Conservation (phyloP, 768 basidiomycete genomes). For the Lactarius vividus region DNA sequence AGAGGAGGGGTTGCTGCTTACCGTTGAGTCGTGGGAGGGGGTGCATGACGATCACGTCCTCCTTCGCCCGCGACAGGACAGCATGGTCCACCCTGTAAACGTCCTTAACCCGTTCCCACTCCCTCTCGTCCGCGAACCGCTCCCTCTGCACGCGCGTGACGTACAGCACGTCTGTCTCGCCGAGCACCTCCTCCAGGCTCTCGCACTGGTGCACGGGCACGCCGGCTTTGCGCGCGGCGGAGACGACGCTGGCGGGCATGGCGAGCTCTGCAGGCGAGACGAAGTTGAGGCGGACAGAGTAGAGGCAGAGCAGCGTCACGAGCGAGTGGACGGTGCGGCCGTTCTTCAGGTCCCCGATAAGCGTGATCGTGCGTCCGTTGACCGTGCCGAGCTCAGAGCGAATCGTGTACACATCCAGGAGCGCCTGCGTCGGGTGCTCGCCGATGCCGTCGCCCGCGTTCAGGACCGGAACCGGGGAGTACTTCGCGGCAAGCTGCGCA, state of each 20-base stretch:
- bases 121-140: conserved; percentile 74
- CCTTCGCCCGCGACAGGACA: conserved; percentile 87
- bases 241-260: conserved; percentile 86
- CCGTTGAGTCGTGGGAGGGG: conserved; percentile 93
- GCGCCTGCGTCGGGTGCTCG: conserved; percentile 95
- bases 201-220: conserved; percentile 77
- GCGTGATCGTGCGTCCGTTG: conserved; percentile 89
- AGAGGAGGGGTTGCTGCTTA: conserved; percentile 36
- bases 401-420: conserved; percentile 90
- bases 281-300: conserved; percentile 93
- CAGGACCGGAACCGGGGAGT: conserved; percentile 90
- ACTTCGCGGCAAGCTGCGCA: conserved; percentile 94
- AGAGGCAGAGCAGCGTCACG: conserved; percentile 86
- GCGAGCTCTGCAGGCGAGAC: conserved; percentile 82
- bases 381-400: conserved; percentile 97
- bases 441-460: conserved; percentile 98
- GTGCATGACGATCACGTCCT: conserved; percentile 99
- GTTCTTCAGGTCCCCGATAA: conserved; percentile 96
- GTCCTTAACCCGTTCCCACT: conserved; percentile 91
- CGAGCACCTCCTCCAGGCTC: conserved; percentile 87
- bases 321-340: conserved; percentile 97
- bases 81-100: conserved; percentile 93
- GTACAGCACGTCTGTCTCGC: conserved; percentile 93
- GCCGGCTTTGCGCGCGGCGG: conserved; percentile 80
- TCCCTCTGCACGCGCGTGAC: conserved; percentile 97